These are phyloP conservation scores for Debaryomyces sp. DNA, from an alignment of 1,139 yeast species.

Conservation along the genomic window DNA sequence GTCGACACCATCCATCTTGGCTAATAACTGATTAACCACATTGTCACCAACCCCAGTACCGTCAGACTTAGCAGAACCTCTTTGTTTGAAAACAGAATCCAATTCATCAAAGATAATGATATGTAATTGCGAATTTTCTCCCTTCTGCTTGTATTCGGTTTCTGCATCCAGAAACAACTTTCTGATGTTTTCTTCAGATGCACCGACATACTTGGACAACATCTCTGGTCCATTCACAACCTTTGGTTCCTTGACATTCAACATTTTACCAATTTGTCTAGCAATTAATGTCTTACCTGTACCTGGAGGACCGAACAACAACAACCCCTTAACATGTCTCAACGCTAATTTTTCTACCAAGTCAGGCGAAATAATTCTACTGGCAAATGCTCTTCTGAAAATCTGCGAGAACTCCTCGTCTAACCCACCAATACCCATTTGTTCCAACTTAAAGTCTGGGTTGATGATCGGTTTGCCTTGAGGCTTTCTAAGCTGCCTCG, in stretches of 20 bases:
- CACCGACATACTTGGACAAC: conserved; percentile 94
- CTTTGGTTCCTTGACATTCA: conserved; percentile 97
- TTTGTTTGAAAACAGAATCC: conserved; percentile 97
- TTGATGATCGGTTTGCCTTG: conserved; percentile 83
- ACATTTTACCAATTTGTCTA: conserved; percentile 93
- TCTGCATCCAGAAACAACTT: conserved; percentile 97
- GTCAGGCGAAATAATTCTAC: conserved; percentile 93
- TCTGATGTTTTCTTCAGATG: conserved; percentile 94
- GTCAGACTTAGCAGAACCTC: conserved; percentile 90
- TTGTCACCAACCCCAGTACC: conserved; percentile 99
- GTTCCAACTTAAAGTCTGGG: conserved; percentile 95
- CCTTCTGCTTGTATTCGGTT: conserved; percentile 88
- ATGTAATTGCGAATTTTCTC: conserved; percentile 90
- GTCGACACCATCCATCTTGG: conserved; percentile 99
- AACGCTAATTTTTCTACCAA: conserved; percentile 90
- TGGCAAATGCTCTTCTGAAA: conserved; percentile 95
- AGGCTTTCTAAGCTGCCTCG: conserved; percentile 53
- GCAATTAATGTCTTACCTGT: conserved; percentile 99
- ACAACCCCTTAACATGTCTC: conserved; percentile 90
- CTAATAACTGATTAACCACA: conserved; percentile 93
- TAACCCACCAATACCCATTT: conserved; percentile 97
- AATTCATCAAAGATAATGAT: conserved; percentile 96
- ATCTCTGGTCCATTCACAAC: conserved; percentile 99
- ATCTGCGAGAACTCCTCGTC: conserved; percentile 92
- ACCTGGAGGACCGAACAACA: conserved; percentile 96